These are phyloP conservation scores for Phanerochaete carnosa DNA, from an alignment of 768 basidiomycete species.

Conservation along the genomic window DNA sequence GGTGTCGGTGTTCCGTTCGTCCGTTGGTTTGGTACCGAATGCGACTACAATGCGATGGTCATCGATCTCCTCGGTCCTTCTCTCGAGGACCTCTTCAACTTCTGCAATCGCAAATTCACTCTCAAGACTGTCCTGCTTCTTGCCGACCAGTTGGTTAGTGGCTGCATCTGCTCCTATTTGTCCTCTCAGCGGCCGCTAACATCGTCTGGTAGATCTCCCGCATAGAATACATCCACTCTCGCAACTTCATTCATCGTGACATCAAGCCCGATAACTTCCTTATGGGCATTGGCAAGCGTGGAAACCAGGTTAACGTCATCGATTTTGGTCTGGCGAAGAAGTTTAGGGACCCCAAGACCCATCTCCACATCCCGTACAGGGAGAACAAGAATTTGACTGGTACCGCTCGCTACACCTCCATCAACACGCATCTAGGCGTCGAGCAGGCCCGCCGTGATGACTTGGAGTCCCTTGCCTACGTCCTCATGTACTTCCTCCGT, in stretches of 20 bases:
- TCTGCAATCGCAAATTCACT: constrained; percentile 95
- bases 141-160: constrained; percentile 89
- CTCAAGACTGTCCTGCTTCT: constrained; percentile 96
- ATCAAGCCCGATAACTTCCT: constrained; percentile 99
- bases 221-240: constrained; percentile 98
- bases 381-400: constrained; percentile 99
- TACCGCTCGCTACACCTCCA: constrained; percentile 97
- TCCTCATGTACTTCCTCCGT: constrained; percentile 99
- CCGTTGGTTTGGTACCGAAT: constrained; percentile 91
- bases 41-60: constrained; percentile 99
- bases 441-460: constrained; percentile 98
- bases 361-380: constrained; percentile 98
- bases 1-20: constrained; percentile 99
- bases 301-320: constrained; percentile 99
- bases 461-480: constrained; percentile 96
- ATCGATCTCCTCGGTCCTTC: constrained; percentile 93
- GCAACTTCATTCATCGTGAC: constrained; percentile 96
- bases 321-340: constrained; percentile 99
- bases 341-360: constrained; percentile 99
- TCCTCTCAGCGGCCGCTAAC: constrained; percentile 12
- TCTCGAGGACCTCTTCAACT: constrained; percentile 89
- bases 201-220: constrained; percentile 74
- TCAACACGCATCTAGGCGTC: constrained; percentile 98
- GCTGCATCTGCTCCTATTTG: not conserved
- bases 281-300: constrained; percentile 99